Conservation (phyloP, 2,329 filamentous ascomycete genomes). For the Aspergillus fumigatiaffinis region DNA sequence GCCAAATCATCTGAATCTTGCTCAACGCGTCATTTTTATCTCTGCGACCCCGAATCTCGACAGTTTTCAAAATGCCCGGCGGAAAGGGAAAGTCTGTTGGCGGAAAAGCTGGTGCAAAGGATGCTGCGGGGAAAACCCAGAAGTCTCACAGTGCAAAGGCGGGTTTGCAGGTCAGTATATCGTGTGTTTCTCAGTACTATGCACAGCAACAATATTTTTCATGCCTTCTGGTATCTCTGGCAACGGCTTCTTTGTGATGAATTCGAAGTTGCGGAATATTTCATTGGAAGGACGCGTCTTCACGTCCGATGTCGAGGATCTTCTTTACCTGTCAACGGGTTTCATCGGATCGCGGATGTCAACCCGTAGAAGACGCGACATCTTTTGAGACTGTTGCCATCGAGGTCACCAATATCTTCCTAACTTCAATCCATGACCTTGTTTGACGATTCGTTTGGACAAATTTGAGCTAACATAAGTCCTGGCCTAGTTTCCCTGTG, state of each 20-base stretch:
- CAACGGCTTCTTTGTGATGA: slow-evolving; percentile 3
- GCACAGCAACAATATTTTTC: neutral
- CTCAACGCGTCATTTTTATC: slow-evolving; percentile 25
- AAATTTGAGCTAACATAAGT: slow-evolving; percentile 27
- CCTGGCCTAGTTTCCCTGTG: slow-evolving; percentile 79
- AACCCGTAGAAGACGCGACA: no score
- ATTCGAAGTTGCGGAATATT: neutral
- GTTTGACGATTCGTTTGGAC: neutral
- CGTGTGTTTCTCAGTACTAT: slow-evolving; percentile 8
- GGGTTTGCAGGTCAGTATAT: slow-evolving; percentile 78
- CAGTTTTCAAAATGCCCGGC: slow-evolving; percentile 60
- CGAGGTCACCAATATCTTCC: neutral
- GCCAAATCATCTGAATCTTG: slow-evolving; percentile 16
- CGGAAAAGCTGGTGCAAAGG: slow-evolving; percentile 86
- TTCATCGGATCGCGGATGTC: neutral
- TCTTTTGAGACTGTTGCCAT: neutral
- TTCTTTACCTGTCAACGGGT: neutral
- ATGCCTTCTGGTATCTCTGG: neutral
- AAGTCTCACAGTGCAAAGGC: slow-evolving; percentile 92
- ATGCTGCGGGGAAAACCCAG: slow-evolving; percentile 79
- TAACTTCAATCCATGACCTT: neutral
- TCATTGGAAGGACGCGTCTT: neutral
- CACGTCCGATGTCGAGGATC: neutral
- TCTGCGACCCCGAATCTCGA: slow-evolving; percentile 24
- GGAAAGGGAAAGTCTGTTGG: slow-evolving; percentile 92